Evolutionary conservation across 2,329 filamentous ascomycete species (phyloP).

Genomic region (Fusarium sp.): DNA sequence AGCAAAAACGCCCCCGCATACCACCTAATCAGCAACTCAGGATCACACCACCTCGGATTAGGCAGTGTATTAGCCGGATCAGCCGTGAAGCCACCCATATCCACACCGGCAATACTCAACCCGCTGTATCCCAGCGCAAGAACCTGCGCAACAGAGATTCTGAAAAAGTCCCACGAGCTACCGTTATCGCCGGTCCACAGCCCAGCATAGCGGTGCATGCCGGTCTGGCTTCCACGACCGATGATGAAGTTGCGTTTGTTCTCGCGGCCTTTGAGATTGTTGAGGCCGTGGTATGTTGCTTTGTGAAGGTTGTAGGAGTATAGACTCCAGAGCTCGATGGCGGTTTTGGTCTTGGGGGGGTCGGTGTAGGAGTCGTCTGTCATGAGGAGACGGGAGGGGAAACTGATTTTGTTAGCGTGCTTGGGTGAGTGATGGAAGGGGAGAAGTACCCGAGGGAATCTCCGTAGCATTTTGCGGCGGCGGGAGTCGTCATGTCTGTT

Average conservation of each 20-base stretch:
- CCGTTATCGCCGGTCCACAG: conserved; percentile 2
- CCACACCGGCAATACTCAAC: not conserved
- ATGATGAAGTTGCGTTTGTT: conserved; percentile 7
- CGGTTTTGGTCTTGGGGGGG: not conserved
- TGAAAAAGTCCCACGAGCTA: not conserved
- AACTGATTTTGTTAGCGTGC: not conserved
- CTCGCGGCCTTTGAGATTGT: not conserved
- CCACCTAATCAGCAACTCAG: not conserved
- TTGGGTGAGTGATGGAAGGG: too few species aligned
- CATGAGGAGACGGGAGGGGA: not conserved
- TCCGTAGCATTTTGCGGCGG: not conserved
- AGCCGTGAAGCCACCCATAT: not conserved
- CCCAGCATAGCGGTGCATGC: not conserved
- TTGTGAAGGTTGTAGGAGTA: conserved; percentile 6
- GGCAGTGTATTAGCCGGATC: not conserved
- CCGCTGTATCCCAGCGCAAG: not conserved
- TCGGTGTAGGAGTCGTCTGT: not conserved
- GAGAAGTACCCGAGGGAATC: not conserved
- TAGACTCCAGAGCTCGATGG: not conserved
- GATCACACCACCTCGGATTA: not conserved
- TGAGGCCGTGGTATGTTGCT: not conserved
- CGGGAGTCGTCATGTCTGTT: not conserved
- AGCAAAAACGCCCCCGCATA: not conserved
- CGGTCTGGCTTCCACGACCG: not conserved
- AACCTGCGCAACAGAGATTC: not conserved